Evolutionary conservation across 495 filamentous ascomycete species (phyloP).

Genomic region (Rhypophila decipiens): DNA sequence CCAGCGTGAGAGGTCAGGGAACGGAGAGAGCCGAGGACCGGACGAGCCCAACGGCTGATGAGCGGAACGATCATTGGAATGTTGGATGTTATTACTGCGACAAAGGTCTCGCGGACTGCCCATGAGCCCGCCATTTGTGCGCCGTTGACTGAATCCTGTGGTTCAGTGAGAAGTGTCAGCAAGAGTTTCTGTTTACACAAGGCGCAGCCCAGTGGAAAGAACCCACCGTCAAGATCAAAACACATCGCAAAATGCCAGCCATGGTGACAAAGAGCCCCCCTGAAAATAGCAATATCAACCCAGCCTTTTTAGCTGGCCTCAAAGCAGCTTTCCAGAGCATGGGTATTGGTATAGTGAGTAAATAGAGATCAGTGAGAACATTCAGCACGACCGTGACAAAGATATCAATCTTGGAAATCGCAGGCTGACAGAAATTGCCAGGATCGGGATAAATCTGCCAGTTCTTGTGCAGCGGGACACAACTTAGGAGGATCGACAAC

Average conservation of each 20-base stretch:
- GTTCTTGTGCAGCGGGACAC: constrained; percentile 42
- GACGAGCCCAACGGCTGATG: constrained; percentile 27
- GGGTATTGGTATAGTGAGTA: constrained; percentile 47
- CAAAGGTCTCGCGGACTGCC: constrained; percentile 47
- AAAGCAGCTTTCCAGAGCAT: constrained; percentile 46
- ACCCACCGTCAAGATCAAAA: constrained; percentile 36
- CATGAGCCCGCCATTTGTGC: constrained; percentile 39
- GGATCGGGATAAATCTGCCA: constrained; percentile 54
- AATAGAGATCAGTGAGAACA: constrained; percentile 46
- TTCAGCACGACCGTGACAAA: constrained; percentile 43
- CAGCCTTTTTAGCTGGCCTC: constrained; percentile 39
- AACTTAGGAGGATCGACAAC: constrained; percentile 48
- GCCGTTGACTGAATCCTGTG: constrained; percentile 37
- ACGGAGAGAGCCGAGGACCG: constrained; percentile 25
- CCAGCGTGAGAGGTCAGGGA: constrained; percentile 17
- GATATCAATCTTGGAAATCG: constrained; percentile 38
- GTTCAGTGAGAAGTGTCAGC: not conserved
- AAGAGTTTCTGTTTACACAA: not conserved
- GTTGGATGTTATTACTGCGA: constrained; percentile 47
- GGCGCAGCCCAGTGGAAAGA: not conserved
- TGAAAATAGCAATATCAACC: constrained; percentile 42
- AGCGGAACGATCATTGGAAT: constrained; percentile 48
- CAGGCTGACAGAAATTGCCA: constrained; percentile 45
- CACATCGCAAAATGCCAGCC: constrained; percentile 42
- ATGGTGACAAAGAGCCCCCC: constrained; percentile 44